phyloP scores from a whole-genome alignment of 2,329 filamentous ascomycete genomes.

The Leptosphaerulina australis region DNA sequence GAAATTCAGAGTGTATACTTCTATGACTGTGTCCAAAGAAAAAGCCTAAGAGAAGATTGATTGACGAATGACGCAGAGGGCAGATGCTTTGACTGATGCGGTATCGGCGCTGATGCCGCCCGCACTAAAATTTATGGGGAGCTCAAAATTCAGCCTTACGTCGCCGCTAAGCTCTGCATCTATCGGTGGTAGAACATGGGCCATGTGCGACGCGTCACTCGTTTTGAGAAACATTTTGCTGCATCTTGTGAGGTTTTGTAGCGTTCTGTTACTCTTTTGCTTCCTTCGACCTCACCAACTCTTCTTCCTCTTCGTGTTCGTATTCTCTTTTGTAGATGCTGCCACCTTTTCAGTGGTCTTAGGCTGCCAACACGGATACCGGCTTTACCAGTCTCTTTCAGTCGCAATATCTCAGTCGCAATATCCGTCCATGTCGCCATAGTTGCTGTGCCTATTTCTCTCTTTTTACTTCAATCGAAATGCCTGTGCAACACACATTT shows the following conservation, averaged over 20 bases:
- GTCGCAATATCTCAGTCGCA: constrained; percentile 13
- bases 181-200: background rate
- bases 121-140: constrained; percentile 27
- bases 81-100: constrained; percentile 36
- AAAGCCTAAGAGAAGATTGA: constrained; percentile 12
- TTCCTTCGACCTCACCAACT: background rate
- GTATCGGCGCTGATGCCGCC: constrained; percentile 38
- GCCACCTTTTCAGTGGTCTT: background rate
- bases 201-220: constrained; percentile 26
- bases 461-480: constrained; percentile 15
- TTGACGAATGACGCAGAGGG: constrained; percentile 27
- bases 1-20: constrained; percentile 5
- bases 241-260: constrained; percentile 2
- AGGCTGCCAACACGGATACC: constrained; percentile 20
- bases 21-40: constrained; percentile 8
- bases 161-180: constrained; percentile 20
- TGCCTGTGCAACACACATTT: constrained; percentile 45
- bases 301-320: background rate
- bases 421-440: constrained; percentile 12
- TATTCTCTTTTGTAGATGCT: background rate
- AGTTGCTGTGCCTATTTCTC: constrained; percentile 3
- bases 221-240: background rate
- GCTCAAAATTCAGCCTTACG: constrained; percentile 28
- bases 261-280: constrained; percentile 16
- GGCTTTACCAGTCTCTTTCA: constrained; percentile 9